Conservation (phyloP, 1,284 basidiomycete genomes). For the Sphagnurus paluster region DNA sequence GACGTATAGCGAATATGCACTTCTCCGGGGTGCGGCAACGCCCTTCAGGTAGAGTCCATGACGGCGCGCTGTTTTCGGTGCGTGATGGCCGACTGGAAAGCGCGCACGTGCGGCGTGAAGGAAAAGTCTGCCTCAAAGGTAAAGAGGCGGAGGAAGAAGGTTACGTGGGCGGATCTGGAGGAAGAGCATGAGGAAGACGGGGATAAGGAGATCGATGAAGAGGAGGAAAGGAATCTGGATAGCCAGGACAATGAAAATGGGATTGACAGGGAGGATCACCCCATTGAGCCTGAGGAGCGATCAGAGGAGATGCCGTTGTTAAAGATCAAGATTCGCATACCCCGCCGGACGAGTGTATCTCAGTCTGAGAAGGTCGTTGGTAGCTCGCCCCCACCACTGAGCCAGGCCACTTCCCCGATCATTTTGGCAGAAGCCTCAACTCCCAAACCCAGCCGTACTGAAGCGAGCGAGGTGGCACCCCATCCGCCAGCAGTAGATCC, state of each 20-base stretch:
- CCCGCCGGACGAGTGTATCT: neutral
- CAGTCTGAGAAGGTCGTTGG: neutral
- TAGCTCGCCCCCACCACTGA: neutral
- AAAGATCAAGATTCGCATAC: constrained; percentile 13
- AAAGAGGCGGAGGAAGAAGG: constrained; percentile 19
- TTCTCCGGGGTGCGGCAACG: constrained; percentile 10
- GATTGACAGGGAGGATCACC: neutral
- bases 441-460: too few relatives aligned
- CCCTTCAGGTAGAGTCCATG: constrained; percentile 12
- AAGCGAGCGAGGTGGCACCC: too few relatives aligned
- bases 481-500: too few relatives aligned
- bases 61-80: constrained; percentile 19
- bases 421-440: too few relatives aligned
- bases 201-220: neutral
- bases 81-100: constrained; percentile 19
- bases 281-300: neutral
- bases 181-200: constrained; percentile 6
- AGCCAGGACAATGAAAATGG: neutral
- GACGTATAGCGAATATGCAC: constrained; percentile 14
- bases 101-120: constrained; percentile 3
- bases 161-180: constrained; percentile 19
- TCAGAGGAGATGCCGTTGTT: neutral
- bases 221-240: neutral
- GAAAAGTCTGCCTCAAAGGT: neutral
- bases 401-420: neutral